A percentile compares a stretch with the other conserved stretches of the same genome.
Evolutionary conservation across 192 early-diverging fungal genomes (phyloP).

Genomic region (Gigaspora rosea): DNA sequence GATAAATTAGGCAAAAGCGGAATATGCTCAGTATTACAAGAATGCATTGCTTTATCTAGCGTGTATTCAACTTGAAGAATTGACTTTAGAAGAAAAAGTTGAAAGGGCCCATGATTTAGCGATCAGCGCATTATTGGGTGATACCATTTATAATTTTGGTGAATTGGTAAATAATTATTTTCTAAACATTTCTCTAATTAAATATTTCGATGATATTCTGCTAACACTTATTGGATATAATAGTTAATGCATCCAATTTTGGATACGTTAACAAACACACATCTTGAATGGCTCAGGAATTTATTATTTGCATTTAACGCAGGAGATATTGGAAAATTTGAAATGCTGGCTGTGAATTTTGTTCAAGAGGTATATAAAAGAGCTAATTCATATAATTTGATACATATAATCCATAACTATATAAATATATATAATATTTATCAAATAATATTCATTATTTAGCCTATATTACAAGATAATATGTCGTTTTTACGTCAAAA

Average conservation of each 20-base stretch:
- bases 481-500: slow-evolving; percentile 86
- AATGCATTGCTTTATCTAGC: slow-evolving; percentile 92
- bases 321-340: slow-evolving; percentile 93
- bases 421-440: no score
- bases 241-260: slow-evolving; percentile 89
- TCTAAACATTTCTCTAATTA: not conserved
- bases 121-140: slow-evolving; percentile 89
- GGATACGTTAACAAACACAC: slow-evolving; percentile 72
- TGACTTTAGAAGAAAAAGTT: slow-evolving; percentile 73
- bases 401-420: no score
- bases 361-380: slow-evolving; percentile 53
- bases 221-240: slow-evolving; percentile 17
- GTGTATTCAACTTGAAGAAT: slow-evolving; percentile 83
- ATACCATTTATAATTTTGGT: slow-evolving; percentile 99
- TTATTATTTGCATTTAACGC: slow-evolving; percentile 91
- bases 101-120: slow-evolving; percentile 91
- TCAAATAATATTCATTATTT: not conserved
- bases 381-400: slow-evolving; percentile 9
- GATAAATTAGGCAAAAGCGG: slow-evolving; percentile 70
- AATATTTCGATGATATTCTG: no score
- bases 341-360: slow-evolving; percentile 74
- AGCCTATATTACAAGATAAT: slow-evolving; percentile 82
- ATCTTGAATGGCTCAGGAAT: slow-evolving; percentile 82
- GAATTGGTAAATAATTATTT: slow-evolving; percentile 72
- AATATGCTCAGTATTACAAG: slow-evolving; percentile 94